Percentiles rank a stretch among this genome's conserved stretches.
These are phyloP conservation scores for Anethum foeniculum DNA, from an alignment of 140 eudicot genomes.

Conservation along the genomic window DNA sequence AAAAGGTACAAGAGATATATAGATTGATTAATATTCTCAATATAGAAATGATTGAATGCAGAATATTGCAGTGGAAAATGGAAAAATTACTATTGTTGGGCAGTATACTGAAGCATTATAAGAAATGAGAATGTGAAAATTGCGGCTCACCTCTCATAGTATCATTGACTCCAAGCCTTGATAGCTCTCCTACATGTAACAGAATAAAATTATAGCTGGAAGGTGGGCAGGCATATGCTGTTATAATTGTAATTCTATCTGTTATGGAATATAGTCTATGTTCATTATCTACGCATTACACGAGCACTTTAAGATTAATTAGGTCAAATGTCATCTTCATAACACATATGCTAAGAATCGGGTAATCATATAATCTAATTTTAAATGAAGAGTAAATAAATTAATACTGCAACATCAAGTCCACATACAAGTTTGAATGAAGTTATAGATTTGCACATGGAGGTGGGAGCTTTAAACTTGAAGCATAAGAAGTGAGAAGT, in stretches of 20 bases:
- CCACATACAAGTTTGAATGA: not conserved
- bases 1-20: not conserved
- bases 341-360: not conserved
- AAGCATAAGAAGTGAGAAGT: not conserved
- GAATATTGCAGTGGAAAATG: not conserved
- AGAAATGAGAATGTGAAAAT: not conserved
- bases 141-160: conserved; percentile 48
- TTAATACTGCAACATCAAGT: not conserved
- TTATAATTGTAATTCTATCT: conserved; percentile 5
- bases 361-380: not conserved
- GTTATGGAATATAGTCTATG: not conserved
- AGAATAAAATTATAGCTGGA: conserved; percentile 21
- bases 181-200: conserved; percentile 69
- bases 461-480: not conserved
- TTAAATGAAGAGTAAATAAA: not conserved
- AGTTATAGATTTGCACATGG: not conserved
- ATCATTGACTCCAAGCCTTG: conserved; percentile 62
- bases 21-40: not conserved
- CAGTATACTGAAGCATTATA: not conserved
- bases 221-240: conserved; percentile 10
- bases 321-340: not conserved
- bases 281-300: not conserved
- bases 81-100: not conserved
- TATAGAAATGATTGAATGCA: not conserved
- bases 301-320: not conserved